Percentiles rank a stretch among this genome's conserved stretches.
phyloP scores from a whole-genome alignment of 768 basidiomycete species.

The Trametes cingulata region DNA sequence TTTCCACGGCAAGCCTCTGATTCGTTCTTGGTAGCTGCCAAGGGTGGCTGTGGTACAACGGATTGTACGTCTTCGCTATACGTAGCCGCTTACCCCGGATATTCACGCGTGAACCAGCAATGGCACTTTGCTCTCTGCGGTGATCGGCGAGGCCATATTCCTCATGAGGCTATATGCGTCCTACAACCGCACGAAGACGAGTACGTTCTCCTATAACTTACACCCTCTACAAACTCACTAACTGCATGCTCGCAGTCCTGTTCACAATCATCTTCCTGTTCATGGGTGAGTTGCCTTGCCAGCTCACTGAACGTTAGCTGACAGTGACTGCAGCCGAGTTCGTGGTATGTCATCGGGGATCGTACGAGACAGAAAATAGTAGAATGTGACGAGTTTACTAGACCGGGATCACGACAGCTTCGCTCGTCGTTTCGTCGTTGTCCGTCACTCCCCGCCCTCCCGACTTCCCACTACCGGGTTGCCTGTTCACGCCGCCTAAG shows the following conservation, averaged over 20 bases:
- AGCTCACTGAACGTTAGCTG: background rate
- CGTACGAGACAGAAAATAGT: no score
- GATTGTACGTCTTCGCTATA: background rate
- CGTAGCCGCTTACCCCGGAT: background rate
- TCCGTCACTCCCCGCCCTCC: background rate
- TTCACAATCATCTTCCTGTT: background rate
- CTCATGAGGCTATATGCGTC: constrained; percentile 14
- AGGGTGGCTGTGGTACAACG: constrained; percentile 11
- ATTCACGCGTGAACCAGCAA: background rate
- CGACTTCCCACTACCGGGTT: background rate
- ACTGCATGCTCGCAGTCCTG: background rate
- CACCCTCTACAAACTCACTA: background rate
- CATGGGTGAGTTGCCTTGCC: background rate
- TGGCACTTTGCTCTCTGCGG: constrained; percentile 5
- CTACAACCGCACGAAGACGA: constrained; percentile 1
- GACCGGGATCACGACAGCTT: background rate
- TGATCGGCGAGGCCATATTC: constrained; percentile 13
- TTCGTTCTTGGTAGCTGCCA: background rate
- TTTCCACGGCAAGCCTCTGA: background rate
- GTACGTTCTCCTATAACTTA: background rate
- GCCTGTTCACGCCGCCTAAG: background rate
- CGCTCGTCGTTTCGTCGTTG: background rate
- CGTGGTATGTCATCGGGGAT: background rate
- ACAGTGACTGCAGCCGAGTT: background rate
- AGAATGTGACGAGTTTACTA: background rate